A percentile compares a stretch with the other conserved stretches of the same genome.
phyloP scores from a whole-genome alignment of 352 stramenopile species.

The Blastocystis sp. region DNA sequence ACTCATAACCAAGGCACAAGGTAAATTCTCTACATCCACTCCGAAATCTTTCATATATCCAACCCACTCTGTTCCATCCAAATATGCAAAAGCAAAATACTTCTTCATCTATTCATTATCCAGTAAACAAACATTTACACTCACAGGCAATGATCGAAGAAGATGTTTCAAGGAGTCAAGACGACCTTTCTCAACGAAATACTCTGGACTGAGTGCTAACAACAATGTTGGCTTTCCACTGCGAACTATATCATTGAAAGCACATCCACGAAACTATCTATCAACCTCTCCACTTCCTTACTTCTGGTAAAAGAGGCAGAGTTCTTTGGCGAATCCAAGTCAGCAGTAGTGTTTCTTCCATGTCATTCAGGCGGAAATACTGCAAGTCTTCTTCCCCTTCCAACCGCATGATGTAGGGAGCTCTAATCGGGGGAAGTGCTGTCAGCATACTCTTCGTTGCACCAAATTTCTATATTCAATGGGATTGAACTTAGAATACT shows the following conservation, averaged over 20 bases:
- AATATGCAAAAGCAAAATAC: conserved; percentile 8
- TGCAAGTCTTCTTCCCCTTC: conserved; percentile 12
- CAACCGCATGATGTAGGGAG: conserved; percentile 4
- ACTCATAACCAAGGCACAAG: not conserved
- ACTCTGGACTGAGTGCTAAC: not conserved
- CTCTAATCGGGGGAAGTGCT: conserved; percentile 1
- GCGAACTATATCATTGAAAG: conserved; percentile 34
- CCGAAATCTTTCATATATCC: conserved; percentile 2
- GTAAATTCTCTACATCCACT: not conserved
- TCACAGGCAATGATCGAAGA: not conserved
- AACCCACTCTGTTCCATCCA: conserved; percentile 46
- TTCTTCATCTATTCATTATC: conserved; percentile 1
- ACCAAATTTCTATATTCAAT: conserved; percentile 20
- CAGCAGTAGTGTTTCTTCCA: not conserved
- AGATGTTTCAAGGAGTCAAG: conserved; percentile 26
- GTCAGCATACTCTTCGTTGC: not conserved
- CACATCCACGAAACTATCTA: not conserved
- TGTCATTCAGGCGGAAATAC: not conserved
- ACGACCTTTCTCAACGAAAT: not conserved
- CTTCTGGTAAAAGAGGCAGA: conserved; percentile 12
- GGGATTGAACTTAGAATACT: not conserved
- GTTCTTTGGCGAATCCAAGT: conserved; percentile 23
- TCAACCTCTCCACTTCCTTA: not conserved
- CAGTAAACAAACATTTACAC: not conserved
- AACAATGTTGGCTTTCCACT: conserved; percentile 39